Conservation (phyloP, 257 asterid species). For the Ophiorrhiza pumila region DNA sequence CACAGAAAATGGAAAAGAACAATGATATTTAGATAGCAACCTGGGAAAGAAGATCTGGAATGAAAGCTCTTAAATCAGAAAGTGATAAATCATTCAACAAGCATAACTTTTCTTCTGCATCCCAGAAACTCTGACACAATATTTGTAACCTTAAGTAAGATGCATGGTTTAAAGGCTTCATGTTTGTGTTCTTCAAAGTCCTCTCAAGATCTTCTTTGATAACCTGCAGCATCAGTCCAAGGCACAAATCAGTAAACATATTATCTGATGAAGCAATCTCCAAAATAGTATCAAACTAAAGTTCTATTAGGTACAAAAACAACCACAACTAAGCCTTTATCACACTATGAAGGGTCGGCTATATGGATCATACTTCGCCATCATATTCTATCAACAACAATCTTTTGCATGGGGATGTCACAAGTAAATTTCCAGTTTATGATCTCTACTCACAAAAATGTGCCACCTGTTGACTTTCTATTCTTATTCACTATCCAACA, state of each 20-base stretch:
- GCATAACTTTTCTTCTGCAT: constrained; percentile 74
- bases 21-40: constrained; percentile 28
- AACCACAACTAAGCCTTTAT: no score
- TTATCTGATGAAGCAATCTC: neutral
- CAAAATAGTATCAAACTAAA: neutral
- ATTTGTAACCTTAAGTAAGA: constrained; percentile 88
- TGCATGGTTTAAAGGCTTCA: constrained; percentile 91
- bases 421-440: neutral
- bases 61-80: constrained; percentile 64
- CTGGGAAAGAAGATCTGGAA: constrained; percentile 91
- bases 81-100: constrained; percentile 65
- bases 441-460: neutral
- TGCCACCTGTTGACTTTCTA: neutral
- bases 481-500: neutral
- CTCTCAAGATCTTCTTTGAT: constrained; percentile 88
- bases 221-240: constrained; percentile 54
- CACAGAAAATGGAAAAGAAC: neutral
- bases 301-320: neutral
- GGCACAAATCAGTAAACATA: constrained; percentile 23
- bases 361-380: no score
- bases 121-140: constrained; percentile 87
- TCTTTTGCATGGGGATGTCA: neutral
- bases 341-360: no score
- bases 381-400: no score
- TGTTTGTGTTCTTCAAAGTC: constrained; percentile 84